Conservation (phyloP, 352 stramenopile species). For the Globisporangium spinosum region DNA sequence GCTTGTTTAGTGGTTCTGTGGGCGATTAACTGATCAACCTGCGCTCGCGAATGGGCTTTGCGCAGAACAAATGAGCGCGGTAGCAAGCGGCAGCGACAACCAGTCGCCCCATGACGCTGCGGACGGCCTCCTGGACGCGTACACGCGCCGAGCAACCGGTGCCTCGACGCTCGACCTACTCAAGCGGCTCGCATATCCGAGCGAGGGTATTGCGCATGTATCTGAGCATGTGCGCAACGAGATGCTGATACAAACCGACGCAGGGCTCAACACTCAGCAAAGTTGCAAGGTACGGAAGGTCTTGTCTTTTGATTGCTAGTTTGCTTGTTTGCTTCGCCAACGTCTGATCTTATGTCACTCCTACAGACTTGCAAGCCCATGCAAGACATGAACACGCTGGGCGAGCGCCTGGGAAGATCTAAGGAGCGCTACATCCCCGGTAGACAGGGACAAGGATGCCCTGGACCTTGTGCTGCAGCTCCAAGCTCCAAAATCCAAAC, state of each 20-base stretch:
- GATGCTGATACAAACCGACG: conserved; percentile 37
- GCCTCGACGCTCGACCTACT: conserved; percentile 67
- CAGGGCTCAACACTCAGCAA: conserved; percentile 15
- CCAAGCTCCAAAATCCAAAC: not conserved
- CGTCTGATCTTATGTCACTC: not conserved
- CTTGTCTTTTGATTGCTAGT: not conserved
- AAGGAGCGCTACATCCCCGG: conserved; percentile 35
- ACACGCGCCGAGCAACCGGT: conserved; percentile 23
- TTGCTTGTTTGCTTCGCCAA: not conserved
- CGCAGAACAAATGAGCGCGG: conserved; percentile 11
- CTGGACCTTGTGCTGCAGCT: conserved; percentile 18
- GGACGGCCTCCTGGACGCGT: conserved; percentile 25
- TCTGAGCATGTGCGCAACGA: conserved; percentile 34
- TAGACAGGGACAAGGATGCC: conserved; percentile 16
- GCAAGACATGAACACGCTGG: conserved; percentile 38
- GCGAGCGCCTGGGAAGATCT: conserved; percentile 26
- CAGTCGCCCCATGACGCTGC: conserved; percentile 3
- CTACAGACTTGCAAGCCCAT: conserved; percentile 11
- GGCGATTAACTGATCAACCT: not conserved
- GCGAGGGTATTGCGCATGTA: not conserved
- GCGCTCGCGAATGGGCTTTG: conserved; percentile 4
- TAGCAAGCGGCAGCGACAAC: not conserved
- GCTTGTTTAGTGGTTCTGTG: not conserved
- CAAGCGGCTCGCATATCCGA: conserved; percentile 25
- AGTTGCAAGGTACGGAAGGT: conserved; percentile 10